A percentile compares a stretch with the other conserved stretches of the same genome.
These are phyloP conservation scores for Botryotinia globosa DNA, from an alignment of 2,329 filamentous ascomycete genomes.

Conservation along the genomic window DNA sequence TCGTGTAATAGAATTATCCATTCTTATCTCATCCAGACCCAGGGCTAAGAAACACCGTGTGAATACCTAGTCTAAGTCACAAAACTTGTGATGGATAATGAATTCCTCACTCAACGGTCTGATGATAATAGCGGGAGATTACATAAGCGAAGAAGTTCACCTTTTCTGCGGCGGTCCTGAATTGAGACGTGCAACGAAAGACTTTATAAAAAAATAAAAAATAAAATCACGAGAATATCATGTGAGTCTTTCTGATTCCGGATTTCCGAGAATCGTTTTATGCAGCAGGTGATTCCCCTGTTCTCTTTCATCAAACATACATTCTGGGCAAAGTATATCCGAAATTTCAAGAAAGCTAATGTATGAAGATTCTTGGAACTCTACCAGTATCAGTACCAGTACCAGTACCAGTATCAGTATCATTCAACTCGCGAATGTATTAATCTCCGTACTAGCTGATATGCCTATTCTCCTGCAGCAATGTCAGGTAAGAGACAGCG, in stretches of 20 bases:
- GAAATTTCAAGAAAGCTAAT: neutral
- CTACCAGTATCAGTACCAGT: no score
- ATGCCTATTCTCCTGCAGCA: neutral
- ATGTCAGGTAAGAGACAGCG: neutral
- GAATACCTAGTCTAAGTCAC: no score
- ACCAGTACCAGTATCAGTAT: neutral
- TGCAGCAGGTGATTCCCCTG: neutral
- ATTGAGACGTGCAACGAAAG: neutral
- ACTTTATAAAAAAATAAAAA: no score
- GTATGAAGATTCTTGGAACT: neutral
- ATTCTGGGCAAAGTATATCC: neutral
- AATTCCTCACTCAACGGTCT: neutral
- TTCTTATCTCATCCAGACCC: neutral
- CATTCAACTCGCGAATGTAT: neutral
- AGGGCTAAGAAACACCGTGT: neutral
- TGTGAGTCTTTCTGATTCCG: neutral
- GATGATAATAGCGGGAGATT: neutral
- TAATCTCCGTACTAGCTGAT: no score
- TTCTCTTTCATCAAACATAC: neutral
- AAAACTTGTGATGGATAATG: neutral
- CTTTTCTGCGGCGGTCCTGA: neutral
- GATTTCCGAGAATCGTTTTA: neutral
- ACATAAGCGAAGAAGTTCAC: neutral
- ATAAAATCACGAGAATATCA: neutral
- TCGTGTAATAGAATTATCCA: neutral